Conservation (phyloP, 768 basidiomycete species). For the Russula compacta region DNA sequence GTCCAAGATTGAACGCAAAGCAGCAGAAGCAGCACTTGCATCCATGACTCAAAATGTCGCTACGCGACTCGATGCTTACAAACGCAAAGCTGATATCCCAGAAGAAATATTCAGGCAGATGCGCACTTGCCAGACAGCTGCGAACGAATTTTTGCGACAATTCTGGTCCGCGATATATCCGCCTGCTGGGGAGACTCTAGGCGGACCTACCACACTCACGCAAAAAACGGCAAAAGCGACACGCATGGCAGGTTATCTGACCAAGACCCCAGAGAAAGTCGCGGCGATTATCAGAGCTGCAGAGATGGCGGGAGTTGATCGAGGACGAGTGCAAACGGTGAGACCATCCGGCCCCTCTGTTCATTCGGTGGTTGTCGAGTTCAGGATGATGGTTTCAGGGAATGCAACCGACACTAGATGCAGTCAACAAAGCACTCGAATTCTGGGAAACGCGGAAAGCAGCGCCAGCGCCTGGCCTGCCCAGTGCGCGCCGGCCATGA, state of each 20-base stretch:
- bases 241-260: conserved; percentile 82
- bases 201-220: conserved; percentile 40
- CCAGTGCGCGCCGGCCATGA: conserved; percentile 3
- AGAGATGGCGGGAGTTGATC: conserved; percentile 52
- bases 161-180: conserved; percentile 90
- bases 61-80: conserved; percentile 57
- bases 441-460: conserved; percentile 31
- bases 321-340: conserved; percentile 54
- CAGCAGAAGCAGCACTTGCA: conserved; percentile 56
- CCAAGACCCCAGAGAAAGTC: conserved; percentile 75
- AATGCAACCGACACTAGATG: conserved; percentile 64
- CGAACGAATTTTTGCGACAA: conserved; percentile 93
- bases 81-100: conserved; percentile 70
- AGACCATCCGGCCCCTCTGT: conserved; percentile 23
- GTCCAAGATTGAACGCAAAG: conserved; percentile 61
- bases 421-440: conserved; percentile 62
- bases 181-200: conserved; percentile 45
- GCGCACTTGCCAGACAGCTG: conserved; percentile 83
- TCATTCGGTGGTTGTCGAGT: not conserved
- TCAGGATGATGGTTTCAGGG: conserved; percentile 36
- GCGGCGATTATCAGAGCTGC: conserved; percentile 62
- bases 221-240: conserved; percentile 71
- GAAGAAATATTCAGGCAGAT: conserved; percentile 72
- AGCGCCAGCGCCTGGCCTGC: not conserved
- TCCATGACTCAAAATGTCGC: conserved; percentile 76